Base-by-base conservation (phyloP, 805 yeast species). In the Saccharomyces jurei region DNA sequence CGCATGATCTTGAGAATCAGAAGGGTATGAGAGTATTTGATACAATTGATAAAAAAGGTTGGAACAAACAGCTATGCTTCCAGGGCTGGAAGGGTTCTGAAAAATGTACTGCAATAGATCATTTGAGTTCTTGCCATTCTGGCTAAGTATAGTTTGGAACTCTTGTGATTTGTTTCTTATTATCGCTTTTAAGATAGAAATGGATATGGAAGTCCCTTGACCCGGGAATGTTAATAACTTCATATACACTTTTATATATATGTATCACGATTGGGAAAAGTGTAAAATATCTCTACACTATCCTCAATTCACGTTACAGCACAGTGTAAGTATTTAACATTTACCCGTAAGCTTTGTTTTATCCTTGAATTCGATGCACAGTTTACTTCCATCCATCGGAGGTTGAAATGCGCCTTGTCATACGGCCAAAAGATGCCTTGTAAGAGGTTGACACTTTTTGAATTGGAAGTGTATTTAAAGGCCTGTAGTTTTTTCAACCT, bases 221-320 rank as follows among this genome's bases (percentile, higher is more conserved):
- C 73, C 73, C 14, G 71, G 71, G 51, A 69, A 68, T 2, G 71
- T 67, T 8, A 69, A 50, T 21, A 68, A 50, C 52, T 62, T 64
- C 69, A 64, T 36, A 22, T 26, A 26, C 30, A 32, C 29, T 21
- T 10, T 14, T 46, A 22, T 46, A 46, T 22, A 22, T 46, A 11
- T 46, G 30, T 46, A 22, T 11, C 11, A 46, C 13, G 49, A 22
- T 11, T 11, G 27, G n/a, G 8, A 21, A 21, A 32, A 50, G 29
- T 3, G 47, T 21, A 21, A 50, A 48, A 25, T 9, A n/a, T 17
- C 28, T 31, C 29, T n/a, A 9, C 17, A 14, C 17, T 14, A 21
- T n/a, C 41, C 29, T 17, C 48, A 11, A 17, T 17, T 6, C 28
- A 48, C 44, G n/a, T 6, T 28, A 17, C 13, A 17, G 22, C 9